phyloP scores from a whole-genome alignment of 2,329 filamentous ascomycete species.

The Fusarium concolor region DNA sequence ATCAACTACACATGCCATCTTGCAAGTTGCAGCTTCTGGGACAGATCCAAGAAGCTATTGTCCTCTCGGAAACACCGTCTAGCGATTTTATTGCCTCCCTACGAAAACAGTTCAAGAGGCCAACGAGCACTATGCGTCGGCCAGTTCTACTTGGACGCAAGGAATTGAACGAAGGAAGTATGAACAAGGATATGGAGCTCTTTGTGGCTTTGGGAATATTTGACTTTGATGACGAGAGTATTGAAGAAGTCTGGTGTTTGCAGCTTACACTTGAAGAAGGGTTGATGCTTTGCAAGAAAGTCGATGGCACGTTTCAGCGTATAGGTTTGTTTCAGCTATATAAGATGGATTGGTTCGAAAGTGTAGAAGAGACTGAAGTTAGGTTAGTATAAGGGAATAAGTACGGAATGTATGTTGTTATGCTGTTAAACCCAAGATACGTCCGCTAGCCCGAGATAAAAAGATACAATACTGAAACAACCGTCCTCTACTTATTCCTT shows the following conservation, averaged over 20 bases:
- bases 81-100: neutral
- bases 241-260: neutral
- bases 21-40: slow-evolving; percentile 20
- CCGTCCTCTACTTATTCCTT: no score
- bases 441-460: no score
- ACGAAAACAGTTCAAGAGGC: neutral
- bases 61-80: neutral
- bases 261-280: slow-evolving; percentile 4
- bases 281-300: neutral
- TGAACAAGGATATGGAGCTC: neutral
- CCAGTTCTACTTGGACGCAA: neutral
- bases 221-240: slow-evolving; percentile 3
- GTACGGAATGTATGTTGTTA: no score
- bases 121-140: neutral
- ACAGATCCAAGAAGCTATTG: neutral
- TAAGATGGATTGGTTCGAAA: slow-evolving; percentile 1
- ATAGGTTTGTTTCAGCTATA: neutral
- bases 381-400: neutral
- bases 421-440: no score
- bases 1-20: slow-evolving; percentile 12
- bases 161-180: neutral
- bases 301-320: neutral
- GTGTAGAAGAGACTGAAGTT: neutral
- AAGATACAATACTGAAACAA: no score
- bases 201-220: slow-evolving; percentile 8